These are phyloP conservation scores for Cornus suecica DNA, from an alignment of 148 eudicot genomes.

Conservation along the genomic window DNA sequence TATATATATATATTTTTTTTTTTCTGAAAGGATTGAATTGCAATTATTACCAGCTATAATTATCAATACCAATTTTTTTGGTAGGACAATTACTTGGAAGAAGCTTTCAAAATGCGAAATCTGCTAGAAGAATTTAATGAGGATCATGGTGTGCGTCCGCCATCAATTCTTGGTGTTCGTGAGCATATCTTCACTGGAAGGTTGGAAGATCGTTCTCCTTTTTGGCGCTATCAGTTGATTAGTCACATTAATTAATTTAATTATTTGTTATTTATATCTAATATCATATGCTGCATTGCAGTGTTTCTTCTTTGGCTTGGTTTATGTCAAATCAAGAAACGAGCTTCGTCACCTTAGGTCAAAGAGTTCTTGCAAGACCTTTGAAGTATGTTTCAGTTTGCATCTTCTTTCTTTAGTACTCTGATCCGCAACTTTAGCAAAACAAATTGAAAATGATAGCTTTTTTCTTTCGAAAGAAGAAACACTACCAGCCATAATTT, in stretches of 20 bases:
- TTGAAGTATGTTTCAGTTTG: constrained; percentile 48
- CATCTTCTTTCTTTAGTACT: neutral
- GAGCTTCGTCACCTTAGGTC: constrained; percentile 81
- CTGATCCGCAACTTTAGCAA: neutral
- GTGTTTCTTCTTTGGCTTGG: constrained; percentile 93
- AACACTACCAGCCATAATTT: too few relatives aligned
- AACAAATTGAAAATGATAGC: neutral
- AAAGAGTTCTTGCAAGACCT: constrained; percentile 83
- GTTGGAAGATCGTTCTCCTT: constrained; percentile 23
- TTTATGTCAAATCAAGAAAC: constrained; percentile 90
- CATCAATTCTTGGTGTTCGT: constrained; percentile 78
- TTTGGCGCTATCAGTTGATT: neutral
- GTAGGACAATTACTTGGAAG: constrained; percentile 85
- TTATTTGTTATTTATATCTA: constrained; percentile 19
- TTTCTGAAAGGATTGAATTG: too few relatives aligned
- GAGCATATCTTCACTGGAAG: constrained; percentile 86
- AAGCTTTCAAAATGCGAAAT: constrained; percentile 84
- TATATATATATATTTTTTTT: too few relatives aligned
- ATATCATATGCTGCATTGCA: constrained; percentile 14
- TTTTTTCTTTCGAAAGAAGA: neutral
- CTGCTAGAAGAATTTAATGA: constrained; percentile 81
- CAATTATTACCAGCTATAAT: constrained; percentile 3
- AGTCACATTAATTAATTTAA: neutral
- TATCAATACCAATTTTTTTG: constrained; percentile 4
- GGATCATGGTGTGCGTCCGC: constrained; percentile 82